Evolutionary conservation across 2,329 filamentous ascomycete genomes (phyloP).

Genomic region (Aspergillus spinulosporus): DNA sequence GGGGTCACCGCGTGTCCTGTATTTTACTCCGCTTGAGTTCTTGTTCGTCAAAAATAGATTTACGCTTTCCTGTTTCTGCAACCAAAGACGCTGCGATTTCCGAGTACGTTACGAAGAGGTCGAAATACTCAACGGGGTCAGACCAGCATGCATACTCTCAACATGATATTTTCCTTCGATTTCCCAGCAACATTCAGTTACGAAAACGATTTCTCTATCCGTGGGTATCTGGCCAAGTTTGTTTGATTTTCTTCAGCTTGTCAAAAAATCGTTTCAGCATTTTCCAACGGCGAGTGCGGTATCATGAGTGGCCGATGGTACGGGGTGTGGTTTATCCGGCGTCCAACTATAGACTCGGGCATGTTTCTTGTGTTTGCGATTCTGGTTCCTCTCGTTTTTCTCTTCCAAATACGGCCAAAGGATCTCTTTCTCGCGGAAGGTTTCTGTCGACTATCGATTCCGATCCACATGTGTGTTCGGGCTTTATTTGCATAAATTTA

Average conservation of each 20-base stretch:
- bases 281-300: conserved; percentile 34
- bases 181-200: conserved; percentile 16
- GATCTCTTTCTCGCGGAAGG: conserved; percentile 26
- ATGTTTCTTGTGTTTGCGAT: conserved; percentile 32
- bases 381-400: conserved; percentile 23
- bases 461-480: conserved; percentile 21
- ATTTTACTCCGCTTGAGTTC: not conserved
- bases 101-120: not conserved
- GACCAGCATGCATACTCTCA: conserved; percentile 5
- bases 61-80: not conserved
- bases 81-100: not conserved
- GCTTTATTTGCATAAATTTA: conserved; percentile 23
- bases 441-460: conserved; percentile 23
- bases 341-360: conserved; percentile 47
- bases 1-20: conserved; percentile 1
- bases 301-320: conserved; percentile 37
- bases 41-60: conserved; percentile 1
- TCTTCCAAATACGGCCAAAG: conserved; percentile 24
- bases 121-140: conserved; percentile 5
- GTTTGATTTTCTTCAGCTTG: conserved; percentile 15
- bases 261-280: conserved; percentile 27
- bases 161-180: conserved; percentile 9
- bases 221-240: conserved; percentile 16
- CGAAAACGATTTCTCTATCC: conserved; percentile 21
- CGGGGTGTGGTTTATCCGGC: conserved; percentile 40